Evolutionary conservation across 2,329 filamentous ascomycete genomes (phyloP).

Genomic region (Xylaria sp.): DNA sequence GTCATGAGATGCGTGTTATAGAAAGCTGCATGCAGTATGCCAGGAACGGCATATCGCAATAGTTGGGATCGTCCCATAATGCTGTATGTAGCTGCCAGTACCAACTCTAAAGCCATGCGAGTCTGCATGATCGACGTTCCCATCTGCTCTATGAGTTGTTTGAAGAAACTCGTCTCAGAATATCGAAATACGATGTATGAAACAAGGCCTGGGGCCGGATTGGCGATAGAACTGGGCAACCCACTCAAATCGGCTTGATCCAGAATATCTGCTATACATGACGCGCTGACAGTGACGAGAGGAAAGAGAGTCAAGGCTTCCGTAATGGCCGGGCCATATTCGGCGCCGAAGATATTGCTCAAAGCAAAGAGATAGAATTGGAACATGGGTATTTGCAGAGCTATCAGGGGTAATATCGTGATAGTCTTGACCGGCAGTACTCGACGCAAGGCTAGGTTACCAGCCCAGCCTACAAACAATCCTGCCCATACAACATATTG

Average conservation of each 20-base stretch:
- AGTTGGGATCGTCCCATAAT: constrained; percentile 75
- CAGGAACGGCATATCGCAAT: constrained; percentile 74
- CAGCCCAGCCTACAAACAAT: constrained; percentile 77
- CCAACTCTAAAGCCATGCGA: constrained; percentile 75
- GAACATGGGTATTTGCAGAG: constrained; percentile 76
- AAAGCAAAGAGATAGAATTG: constrained; percentile 77
- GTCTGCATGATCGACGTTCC: constrained; percentile 73
- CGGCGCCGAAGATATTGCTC: constrained; percentile 73
- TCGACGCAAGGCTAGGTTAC: constrained; percentile 66
- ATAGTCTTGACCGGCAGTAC: constrained; percentile 60
- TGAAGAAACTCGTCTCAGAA: constrained; percentile 55
- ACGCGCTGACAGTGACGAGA: constrained; percentile 70
- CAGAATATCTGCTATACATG: constrained; percentile 71
- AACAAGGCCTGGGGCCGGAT: constrained; percentile 71
- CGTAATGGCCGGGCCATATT: constrained; percentile 78
- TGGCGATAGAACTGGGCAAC: constrained; percentile 66
- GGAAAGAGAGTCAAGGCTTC: constrained; percentile 79
- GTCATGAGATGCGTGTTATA: constrained; percentile 80
- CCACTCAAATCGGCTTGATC: constrained; percentile 68
- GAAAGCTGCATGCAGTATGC: constrained; percentile 74
- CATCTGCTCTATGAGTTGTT: constrained; percentile 60
- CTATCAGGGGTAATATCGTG: constrained; percentile 74
- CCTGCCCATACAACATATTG: constrained; percentile 71
- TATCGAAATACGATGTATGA: constrained; percentile 73
- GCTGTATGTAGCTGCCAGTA: constrained; percentile 72